phyloP scores from a whole-genome alignment of 2,329 filamentous ascomycete species.

The Ramularia endophylla region DNA sequence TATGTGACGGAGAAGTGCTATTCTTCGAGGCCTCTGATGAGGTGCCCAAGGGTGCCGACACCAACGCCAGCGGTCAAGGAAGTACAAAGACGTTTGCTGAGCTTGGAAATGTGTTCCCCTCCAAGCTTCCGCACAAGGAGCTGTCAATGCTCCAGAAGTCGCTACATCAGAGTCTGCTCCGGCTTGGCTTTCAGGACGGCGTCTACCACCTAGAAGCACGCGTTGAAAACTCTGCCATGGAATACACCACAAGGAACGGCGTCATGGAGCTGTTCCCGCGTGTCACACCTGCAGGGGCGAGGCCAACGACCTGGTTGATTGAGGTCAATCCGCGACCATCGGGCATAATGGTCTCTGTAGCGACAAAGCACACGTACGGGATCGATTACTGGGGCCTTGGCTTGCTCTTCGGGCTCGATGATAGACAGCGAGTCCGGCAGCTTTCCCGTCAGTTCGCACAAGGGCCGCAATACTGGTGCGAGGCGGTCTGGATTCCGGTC shows the following conservation, averaged over 20 bases:
- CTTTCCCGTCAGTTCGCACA: no score
- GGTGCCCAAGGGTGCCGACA: constrained; percentile 32
- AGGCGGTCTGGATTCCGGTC: no score
- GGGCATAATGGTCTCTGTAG: background rate
- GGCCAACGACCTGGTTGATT: background rate
- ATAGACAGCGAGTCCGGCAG: no score
- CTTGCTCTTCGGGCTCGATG: no score
- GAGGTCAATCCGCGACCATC: background rate
- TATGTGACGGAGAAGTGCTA: constrained; percentile 36
- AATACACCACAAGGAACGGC: constrained; percentile 22
- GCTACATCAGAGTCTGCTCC: constrained; percentile 19
- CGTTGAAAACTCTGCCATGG: constrained; percentile 47
- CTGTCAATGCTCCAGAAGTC: constrained; percentile 9
- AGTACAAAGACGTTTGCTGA: constrained; percentile 18
- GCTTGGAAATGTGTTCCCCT: constrained; percentile 17
- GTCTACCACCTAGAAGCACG: constrained; percentile 29
- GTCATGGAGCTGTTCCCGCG: background rate
- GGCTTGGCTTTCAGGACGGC: constrained; percentile 23
- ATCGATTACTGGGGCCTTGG: no score
- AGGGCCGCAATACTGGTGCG: no score
- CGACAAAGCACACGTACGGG: no score
- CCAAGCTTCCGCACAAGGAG: constrained; percentile 20
- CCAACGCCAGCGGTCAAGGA: constrained; percentile 10
- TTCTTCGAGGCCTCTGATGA: constrained; percentile 39
- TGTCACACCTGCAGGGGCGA: no score